Evolutionary conservation across 768 basidiomycete species (phyloP), one percentile per base, ranked within the genome.

Genomic region (Clitopilus hobsonii): DNA sequence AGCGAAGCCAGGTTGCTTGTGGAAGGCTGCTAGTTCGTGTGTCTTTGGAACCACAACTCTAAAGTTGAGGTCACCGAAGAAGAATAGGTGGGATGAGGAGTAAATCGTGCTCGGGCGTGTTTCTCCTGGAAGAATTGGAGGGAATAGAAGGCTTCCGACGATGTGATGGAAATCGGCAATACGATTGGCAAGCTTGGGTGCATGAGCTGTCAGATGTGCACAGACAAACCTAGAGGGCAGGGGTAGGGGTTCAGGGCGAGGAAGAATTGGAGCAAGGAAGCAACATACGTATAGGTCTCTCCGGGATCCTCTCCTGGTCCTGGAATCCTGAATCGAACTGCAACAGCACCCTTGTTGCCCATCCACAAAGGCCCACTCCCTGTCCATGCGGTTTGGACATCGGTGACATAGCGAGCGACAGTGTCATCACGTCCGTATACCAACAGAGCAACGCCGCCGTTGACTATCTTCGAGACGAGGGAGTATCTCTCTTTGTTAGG

Each of bases 321-420:
- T n/a, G 76, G 69, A 20, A 94, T 76, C 49, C 88, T 83, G 68
- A 98, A 87, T 36, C 95, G 80, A 38, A 94, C 77, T 13, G 89
- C 94, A 2, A 97, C 94, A 0, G 92, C 95, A 24, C 93, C 94
- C 70, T 98, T 98, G 73, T 99, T 97, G 5, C 91, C 92, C 90
- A 97, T 90, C 60, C 81, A 85, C 14, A 68, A 79, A 28, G 83
- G 85, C 5, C 87, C 88, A 56, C 75, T 79, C 6, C 90, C 88
- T 0, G 86, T 89, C 85, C 90, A 88, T 54, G 81, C 74, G 48
- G 88, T 87, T 63, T 91, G 77, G 29, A 90, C 82, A 61, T 90
- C 81, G 56, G 74, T 71, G 20, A 88, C 74, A 53, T 71, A 74
- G 55, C 85, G 78, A 47, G 80, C 84, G 51, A 89, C 59, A 18